A percentile compares a stretch with the other conserved stretches of the same genome.
Conservation (phyloP, 306 rosid species). For the Lupinus albus region DNA sequence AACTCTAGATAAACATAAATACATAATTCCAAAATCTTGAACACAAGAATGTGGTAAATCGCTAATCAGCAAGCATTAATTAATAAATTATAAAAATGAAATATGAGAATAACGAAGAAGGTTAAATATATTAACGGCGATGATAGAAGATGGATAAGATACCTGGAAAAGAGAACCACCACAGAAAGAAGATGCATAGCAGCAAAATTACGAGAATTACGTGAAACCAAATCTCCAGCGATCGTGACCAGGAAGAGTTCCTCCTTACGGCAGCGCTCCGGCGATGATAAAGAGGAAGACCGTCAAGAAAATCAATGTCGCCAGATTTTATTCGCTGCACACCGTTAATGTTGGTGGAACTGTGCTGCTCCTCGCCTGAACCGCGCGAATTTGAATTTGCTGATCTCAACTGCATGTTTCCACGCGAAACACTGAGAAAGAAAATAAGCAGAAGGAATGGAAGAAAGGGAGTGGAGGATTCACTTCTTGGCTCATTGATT, state of each 20-base stretch:
- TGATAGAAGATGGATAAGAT: neutral
- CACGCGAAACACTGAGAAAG: too few species aligned
- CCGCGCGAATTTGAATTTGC: slow-evolving; percentile 34
- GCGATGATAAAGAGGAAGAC: slow-evolving; percentile 48
- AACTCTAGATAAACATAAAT: too few species aligned
- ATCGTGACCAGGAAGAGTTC: slow-evolving; percentile 32
- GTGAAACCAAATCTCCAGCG: slow-evolving; percentile 48
- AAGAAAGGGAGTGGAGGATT: too few species aligned
- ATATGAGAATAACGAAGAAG: too few species aligned
- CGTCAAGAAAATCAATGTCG: slow-evolving; percentile 30
- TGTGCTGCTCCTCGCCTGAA: slow-evolving; percentile 38
- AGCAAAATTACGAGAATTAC: slow-evolving; percentile 49
- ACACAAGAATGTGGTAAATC: too few species aligned
- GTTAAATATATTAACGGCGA: too few species aligned
- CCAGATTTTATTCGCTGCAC: slow-evolving; percentile 40
- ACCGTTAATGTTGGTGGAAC: slow-evolving; percentile 29
- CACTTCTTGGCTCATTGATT: too few species aligned
- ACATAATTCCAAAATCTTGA: too few species aligned
- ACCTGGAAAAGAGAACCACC: slow-evolving; percentile 73
- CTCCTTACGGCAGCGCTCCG: slow-evolving; percentile 39
- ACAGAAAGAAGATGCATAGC: slow-evolving; percentile 57
- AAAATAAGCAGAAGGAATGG: too few species aligned
- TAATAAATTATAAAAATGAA: too few species aligned
- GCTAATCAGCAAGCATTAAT: too few species aligned
- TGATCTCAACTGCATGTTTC: slow-evolving; percentile 54